Percentiles rank a stretch among this genome's conserved stretches.
phyloP scores from a whole-genome alignment of 306 rosid species.

The Begonia masoniana region DNA sequence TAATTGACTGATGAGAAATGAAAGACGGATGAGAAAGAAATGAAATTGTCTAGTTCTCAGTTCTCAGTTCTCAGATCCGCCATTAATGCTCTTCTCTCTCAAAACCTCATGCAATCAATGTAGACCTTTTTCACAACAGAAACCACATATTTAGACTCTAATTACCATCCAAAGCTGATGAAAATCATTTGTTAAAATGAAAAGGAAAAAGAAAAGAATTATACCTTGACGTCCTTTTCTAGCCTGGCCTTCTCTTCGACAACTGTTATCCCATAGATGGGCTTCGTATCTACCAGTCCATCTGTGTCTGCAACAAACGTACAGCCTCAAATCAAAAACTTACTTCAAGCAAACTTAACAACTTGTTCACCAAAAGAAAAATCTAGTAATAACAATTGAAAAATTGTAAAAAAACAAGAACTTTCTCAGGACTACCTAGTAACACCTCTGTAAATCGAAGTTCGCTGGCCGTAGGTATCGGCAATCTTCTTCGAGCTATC shows the following conservation, averaged over 20 bases:
- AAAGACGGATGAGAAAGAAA: conserved; percentile 16
- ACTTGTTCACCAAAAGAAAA: background rate
- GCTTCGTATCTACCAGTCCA: conserved; percentile 99
- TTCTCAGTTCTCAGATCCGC: conserved; percentile 4
- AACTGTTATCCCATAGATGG: conserved; percentile 99
- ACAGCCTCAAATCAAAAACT: background rate
- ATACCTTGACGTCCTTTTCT: conserved; percentile 98
- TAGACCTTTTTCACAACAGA: background rate
- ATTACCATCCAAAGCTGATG: no score
- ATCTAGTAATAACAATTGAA: background rate
- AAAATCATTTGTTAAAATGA: background rate
- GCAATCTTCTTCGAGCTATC: conserved; percentile 48
- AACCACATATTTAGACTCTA: background rate
- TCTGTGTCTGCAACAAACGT: conserved; percentile 45
- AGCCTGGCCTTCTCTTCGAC: conserved; percentile 98
- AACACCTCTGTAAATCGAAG: conserved; percentile 97
- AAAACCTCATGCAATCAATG: conserved; percentile 31
- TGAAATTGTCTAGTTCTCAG: background rate
- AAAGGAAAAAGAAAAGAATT: background rate
- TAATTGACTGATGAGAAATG: background rate
- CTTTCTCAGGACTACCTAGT: conserved; percentile 37
- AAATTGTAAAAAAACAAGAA: background rate
- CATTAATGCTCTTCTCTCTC: conserved; percentile 24
- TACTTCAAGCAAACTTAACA: background rate
- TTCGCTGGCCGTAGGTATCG: conserved; percentile 90